Percentiles rank a stretch among this genome's conserved stretches.
These are phyloP conservation scores for Tremella yokohamensis DNA, from an alignment of 768 basidiomycete species.

Conservation along the genomic window DNA sequence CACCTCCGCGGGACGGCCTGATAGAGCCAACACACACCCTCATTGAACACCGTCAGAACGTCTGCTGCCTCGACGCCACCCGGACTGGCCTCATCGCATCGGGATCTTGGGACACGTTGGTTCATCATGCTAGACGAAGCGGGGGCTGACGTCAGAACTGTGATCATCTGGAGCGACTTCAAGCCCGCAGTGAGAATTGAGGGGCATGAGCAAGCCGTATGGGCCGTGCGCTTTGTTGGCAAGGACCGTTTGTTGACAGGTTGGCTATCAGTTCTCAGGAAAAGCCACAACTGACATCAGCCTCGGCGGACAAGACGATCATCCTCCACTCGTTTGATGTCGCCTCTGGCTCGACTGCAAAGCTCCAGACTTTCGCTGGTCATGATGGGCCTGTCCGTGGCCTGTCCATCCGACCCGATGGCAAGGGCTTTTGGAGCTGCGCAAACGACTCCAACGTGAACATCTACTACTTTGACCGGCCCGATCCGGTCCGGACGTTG, in stretches of 20 bases:
- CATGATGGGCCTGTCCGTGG: constrained; percentile 90
- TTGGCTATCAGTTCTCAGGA: constrained; percentile 43
- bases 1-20: constrained; percentile 57
- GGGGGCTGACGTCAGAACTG: constrained; percentile 62
- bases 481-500: constrained; percentile 62
- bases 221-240: constrained; percentile 80
- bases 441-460: constrained; percentile 96
- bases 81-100: constrained; percentile 74
- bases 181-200: constrained; percentile 67
- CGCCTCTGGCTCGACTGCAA: constrained; percentile 53
- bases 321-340: constrained; percentile 73
- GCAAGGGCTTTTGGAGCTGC: constrained; percentile 80
- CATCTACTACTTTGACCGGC: constrained; percentile 80
- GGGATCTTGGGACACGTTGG: constrained; percentile 94
- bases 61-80: constrained; percentile 75
- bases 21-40: constrained; percentile 77
- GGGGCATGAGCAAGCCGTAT: constrained; percentile 86
- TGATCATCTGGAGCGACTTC: constrained; percentile 88
- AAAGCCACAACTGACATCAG: constrained; percentile 52
- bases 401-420: constrained; percentile 71
- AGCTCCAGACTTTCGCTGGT: constrained; percentile 70
- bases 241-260: constrained; percentile 78
- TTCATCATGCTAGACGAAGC: not conserved
- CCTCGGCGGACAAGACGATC: constrained; percentile 92
- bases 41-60: constrained; percentile 83